A percentile compares a stretch with the other conserved stretches of the same genome.
Conservation (phyloP, 2,329 filamentous ascomycete species). For the Curvularia spicifera region DNA sequence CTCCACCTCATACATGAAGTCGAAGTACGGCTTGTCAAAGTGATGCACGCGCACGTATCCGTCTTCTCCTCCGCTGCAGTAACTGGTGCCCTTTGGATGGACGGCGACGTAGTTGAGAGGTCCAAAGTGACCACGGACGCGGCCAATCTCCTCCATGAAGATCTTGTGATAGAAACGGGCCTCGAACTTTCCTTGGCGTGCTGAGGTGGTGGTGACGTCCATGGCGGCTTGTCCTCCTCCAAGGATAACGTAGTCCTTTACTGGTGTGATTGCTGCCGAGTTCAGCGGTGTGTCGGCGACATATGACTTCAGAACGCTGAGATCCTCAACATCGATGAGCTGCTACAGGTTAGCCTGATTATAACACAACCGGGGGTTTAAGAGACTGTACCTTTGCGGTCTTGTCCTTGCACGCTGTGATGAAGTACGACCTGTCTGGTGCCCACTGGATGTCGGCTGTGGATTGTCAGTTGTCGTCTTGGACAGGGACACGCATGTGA, state of each 20-base stretch:
- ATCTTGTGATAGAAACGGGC: slow-evolving; percentile 99
- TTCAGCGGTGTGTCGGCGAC: slow-evolving; percentile 92
- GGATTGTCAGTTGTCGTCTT: slow-evolving; percentile 65
- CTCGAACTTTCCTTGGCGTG: slow-evolving; percentile 98
- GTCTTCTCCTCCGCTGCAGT: slow-evolving; percentile 95
- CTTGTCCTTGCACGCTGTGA: slow-evolving; percentile 98
- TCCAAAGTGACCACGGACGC: slow-evolving; percentile 96
- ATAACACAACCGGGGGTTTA: not conserved
- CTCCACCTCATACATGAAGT: slow-evolving; percentile 99
- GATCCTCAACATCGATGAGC: slow-evolving; percentile 84
- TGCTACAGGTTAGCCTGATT: slow-evolving; percentile 38
- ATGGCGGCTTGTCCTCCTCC: slow-evolving; percentile 98
- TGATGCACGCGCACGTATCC: slow-evolving; percentile 98
- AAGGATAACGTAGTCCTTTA: slow-evolving; percentile 97
- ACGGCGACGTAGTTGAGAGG: slow-evolving; percentile 95
- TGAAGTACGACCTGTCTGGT: slow-evolving; percentile 93
- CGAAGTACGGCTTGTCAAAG: slow-evolving; percentile 98
- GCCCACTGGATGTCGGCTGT: slow-evolving; percentile 94
- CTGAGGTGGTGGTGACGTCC: slow-evolving; percentile 94
- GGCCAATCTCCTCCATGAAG: slow-evolving; percentile 97
- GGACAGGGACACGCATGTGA: not conserved
- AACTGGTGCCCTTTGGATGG: slow-evolving; percentile 88
- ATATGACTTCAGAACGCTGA: slow-evolving; percentile 93
- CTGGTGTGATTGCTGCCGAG: slow-evolving; percentile 89
- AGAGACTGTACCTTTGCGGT: slow-evolving; percentile 74